Evolutionary conservation across 441 rosid species (phyloP).

Genomic region (Syzygium malaccense): DNA sequence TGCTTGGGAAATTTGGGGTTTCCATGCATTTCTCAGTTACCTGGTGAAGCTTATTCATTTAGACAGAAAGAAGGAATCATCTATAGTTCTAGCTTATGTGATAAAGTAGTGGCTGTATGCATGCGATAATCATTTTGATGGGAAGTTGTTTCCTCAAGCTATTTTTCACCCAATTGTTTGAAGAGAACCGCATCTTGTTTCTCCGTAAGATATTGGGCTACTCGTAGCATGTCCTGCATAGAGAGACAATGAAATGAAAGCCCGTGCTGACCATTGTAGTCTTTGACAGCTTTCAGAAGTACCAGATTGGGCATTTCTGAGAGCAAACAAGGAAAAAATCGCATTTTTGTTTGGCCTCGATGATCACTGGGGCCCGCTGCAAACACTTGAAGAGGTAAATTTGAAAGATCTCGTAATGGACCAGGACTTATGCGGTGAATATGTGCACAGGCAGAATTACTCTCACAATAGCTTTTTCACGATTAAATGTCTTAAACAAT

Average conservation of each 20-base stretch:
- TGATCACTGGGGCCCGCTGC: constrained; percentile 90
- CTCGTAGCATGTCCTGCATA: not conserved
- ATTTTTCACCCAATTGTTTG: not conserved
- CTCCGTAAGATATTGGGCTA: not conserved
- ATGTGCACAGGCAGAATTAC: not conserved
- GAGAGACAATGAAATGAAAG: not conserved
- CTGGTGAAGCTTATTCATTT: not conserved
- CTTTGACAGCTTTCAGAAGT: constrained; percentile 46
- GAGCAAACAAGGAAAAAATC: constrained; percentile 43
- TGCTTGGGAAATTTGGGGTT: not conserved
- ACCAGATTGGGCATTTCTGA: constrained; percentile 76
- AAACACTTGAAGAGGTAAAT: constrained; percentile 73
- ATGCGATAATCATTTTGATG: not conserved
- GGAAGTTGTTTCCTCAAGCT: not conserved
- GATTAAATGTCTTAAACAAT: not conserved
- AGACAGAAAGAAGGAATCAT: not conserved
- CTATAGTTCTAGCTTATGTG: not conserved
- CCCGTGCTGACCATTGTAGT: constrained; percentile 12
- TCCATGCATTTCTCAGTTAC: not conserved
- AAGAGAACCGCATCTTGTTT: not conserved
- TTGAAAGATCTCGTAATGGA: not conserved
- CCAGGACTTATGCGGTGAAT: not conserved
- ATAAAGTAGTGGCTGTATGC: not conserved
- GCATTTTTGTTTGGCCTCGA: constrained; percentile 68
- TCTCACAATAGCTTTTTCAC: not conserved